These are phyloP conservation scores for Megacollybia marginata DNA, from an alignment of 768 basidiomycete species.

Conservation along the genomic window DNA sequence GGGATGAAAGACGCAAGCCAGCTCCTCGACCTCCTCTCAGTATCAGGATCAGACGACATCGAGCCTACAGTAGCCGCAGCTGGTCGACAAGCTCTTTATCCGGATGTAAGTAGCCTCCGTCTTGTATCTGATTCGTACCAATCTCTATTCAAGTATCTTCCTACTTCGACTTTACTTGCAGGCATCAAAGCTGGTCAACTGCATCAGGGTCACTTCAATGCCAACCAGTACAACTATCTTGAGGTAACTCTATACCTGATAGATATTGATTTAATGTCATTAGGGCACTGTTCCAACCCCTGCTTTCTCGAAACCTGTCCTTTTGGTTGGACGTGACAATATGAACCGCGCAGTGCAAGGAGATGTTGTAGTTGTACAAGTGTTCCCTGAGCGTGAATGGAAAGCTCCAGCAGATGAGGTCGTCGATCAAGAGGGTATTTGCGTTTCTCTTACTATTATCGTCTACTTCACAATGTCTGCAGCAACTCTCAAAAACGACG, in stretches of 20 bases:
- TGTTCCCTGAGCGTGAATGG: constrained; percentile 87
- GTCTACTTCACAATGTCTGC: constrained; percentile 1
- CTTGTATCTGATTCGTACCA: not conserved
- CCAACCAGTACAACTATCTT: constrained; percentile 92
- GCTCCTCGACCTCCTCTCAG: constrained; percentile 78
- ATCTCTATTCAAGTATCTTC: constrained; percentile 55
- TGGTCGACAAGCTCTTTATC: constrained; percentile 57
- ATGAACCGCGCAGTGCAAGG: constrained; percentile 96
- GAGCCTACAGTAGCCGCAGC: constrained; percentile 53
- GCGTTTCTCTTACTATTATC: not conserved
- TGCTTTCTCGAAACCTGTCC: constrained; percentile 66
- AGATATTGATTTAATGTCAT: not conserved
- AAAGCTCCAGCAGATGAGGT: constrained; percentile 89
- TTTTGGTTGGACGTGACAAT: constrained; percentile 82
- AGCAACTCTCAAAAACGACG: constrained; percentile 83
- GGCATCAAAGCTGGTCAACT: constrained; percentile 81
- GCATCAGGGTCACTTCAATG: constrained; percentile 91
- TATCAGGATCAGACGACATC: constrained; percentile 51
- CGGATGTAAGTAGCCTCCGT: constrained; percentile 47
- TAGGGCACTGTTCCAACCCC: constrained; percentile 79
- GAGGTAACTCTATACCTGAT: constrained; percentile 45
- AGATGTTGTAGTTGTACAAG: constrained; percentile 85
- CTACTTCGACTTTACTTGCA: constrained; percentile 61
- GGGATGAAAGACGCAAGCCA: constrained; percentile 55
- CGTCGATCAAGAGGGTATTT: constrained; percentile 83